Conservation (phyloP, 352 stramenopile species). For the Lagenidium giganteum region DNA sequence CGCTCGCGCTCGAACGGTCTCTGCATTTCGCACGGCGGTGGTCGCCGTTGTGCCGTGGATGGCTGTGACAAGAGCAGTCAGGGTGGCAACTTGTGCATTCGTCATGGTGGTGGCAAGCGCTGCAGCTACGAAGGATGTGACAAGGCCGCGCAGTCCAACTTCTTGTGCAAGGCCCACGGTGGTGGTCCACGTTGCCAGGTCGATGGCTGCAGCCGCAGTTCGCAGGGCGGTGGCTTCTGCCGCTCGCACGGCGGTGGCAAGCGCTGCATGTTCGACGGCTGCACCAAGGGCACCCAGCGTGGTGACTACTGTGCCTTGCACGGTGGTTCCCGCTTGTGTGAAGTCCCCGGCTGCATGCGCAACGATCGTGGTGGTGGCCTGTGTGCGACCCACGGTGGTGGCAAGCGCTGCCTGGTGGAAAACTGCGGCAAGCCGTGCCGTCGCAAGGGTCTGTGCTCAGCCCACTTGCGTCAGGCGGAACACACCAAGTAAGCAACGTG, state of each 20-base stretch:
- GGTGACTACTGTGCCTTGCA: conserved; percentile 84
- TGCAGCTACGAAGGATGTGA: conserved; percentile 74
- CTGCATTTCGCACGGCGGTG: conserved; percentile 83
- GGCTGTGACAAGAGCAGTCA: conserved; percentile 80
- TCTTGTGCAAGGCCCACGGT: conserved; percentile 84
- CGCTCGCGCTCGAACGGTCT: conserved; percentile 80
- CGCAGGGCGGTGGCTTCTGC: conserved; percentile 77
- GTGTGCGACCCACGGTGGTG: conserved; percentile 74
- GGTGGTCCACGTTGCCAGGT: conserved; percentile 77
- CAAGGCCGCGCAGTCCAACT: conserved; percentile 81
- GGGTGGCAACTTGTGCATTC: conserved; percentile 80
- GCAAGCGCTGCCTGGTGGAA: conserved; percentile 69
- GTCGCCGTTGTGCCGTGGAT: conserved; percentile 67
- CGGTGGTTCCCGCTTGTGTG: conserved; percentile 79
- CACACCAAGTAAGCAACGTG: conserved; percentile 18
- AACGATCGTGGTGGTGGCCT: conserved; percentile 81
- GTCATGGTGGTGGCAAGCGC: conserved; percentile 79
- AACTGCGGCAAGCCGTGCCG: conserved; percentile 75
- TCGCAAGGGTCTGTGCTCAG: conserved; percentile 79
- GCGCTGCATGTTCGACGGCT: conserved; percentile 79
- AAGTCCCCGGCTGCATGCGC: conserved; percentile 72
- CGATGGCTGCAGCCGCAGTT: conserved; percentile 56
- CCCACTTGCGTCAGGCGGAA: conserved; percentile 48
- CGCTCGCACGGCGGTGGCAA: conserved; percentile 84
- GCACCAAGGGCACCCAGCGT: conserved; percentile 83